Evolutionary conservation across 75 land plant species (phyloP).

Genomic region (Cunninghamia lanceolata): DNA sequence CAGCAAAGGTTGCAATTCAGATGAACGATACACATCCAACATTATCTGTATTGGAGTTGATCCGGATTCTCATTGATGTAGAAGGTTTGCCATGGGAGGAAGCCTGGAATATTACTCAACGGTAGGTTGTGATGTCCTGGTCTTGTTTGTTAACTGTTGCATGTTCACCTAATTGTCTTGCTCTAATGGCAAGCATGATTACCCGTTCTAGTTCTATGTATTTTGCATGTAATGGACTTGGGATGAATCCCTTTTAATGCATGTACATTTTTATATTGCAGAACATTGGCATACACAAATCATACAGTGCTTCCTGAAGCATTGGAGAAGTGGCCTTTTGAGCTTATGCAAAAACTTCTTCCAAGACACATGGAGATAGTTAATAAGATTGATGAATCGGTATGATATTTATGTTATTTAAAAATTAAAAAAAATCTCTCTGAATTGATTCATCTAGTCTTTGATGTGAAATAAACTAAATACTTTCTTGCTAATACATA

Average conservation of each 20-base stretch:
- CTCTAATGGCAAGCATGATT: background rate
- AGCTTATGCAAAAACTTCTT: constrained; percentile 77
- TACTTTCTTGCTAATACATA: background rate
- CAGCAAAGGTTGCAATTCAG: constrained; percentile 88
- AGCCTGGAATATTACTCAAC: constrained; percentile 92
- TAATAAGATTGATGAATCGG: constrained; percentile 88
- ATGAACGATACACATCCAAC: constrained; percentile 99
- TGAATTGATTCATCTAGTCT: background rate
- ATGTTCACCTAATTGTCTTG: background rate
- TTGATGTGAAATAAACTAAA: background rate
- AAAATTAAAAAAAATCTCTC: background rate
- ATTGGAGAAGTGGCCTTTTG: constrained; percentile 93
- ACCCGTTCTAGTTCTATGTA: background rate
- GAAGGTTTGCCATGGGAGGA: constrained; percentile 87
- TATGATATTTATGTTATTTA: constrained; percentile 14
- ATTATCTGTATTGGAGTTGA: constrained; percentile 88
- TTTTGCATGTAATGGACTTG: background rate
- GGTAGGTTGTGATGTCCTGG: constrained; percentile 30
- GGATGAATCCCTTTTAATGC: background rate
- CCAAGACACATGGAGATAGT: constrained; percentile 94
- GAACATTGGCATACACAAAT: constrained; percentile 96
- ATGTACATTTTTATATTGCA: constrained; percentile 18
- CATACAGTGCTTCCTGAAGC: constrained; percentile 99
- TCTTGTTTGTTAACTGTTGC: background rate
- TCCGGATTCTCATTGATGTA: constrained; percentile 77